phyloP scores from a whole-genome alignment of 2,329 filamentous ascomycete genomes.

The Aspergillus fischeri region DNA sequence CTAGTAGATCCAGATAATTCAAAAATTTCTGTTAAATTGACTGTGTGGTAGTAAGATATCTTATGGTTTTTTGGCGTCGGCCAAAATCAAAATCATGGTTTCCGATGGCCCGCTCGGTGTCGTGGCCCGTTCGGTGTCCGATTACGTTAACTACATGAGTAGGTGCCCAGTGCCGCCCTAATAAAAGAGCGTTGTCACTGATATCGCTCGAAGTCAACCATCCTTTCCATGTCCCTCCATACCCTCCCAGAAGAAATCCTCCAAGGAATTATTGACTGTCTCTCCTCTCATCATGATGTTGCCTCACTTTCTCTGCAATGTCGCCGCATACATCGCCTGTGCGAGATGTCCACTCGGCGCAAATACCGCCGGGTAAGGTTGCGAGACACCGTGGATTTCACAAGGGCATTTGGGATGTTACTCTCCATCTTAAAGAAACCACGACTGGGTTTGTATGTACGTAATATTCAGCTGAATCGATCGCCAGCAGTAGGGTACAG shows the following conservation, averaged over 20 bases:
- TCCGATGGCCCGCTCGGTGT: no score
- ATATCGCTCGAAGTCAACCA: not conserved
- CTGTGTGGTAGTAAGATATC: no score
- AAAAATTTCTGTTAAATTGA: no score
- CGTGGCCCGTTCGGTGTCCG: no score
- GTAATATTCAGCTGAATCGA: not conserved
- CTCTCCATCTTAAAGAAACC: not conserved
- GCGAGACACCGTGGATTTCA: slow-evolving; percentile 7
- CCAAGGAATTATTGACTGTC: not conserved
- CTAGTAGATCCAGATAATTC: no score
- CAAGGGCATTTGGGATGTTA: not conserved
- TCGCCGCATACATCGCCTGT: not conserved
- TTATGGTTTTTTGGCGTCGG: no score
- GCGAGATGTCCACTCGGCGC: not conserved
- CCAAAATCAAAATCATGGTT: no score
- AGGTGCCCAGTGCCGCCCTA: not conserved
- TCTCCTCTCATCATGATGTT: not conserved
- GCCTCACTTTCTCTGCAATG: not conserved
- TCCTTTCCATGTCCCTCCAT: not conserved
- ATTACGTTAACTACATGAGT: no score
- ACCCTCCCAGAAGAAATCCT: not conserved
- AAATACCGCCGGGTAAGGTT: not conserved
- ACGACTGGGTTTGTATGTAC: not conserved
- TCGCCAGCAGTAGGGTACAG: not conserved
- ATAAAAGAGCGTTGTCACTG: not conserved